Percentiles rank a stretch among this genome's conserved stretches.
These are phyloP conservation scores for Oryza longistaminata DNA, from an alignment of 176 grass and related monocot species.

Conservation along the genomic window DNA sequence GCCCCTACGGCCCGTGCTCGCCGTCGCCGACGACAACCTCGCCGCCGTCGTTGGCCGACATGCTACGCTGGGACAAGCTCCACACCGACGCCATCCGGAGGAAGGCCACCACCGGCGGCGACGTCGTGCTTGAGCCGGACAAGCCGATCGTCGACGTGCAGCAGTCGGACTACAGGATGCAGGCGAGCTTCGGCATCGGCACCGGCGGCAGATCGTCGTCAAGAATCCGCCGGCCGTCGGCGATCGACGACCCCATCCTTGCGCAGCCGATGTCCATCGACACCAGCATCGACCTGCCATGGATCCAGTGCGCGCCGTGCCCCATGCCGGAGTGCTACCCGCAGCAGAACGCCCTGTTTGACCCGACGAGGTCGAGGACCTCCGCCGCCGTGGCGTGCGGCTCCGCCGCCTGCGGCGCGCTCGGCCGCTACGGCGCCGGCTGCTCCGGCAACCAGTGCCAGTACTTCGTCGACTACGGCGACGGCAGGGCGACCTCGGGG, in stretches of 20 bases:
- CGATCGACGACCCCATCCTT: background rate
- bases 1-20: slow-evolving; percentile 8
- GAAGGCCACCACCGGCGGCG: background rate
- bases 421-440: background rate
- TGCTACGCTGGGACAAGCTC: slow-evolving; percentile 35
- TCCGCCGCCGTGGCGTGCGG: background rate
- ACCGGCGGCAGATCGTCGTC: background rate
- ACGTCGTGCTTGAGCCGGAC: background rate
- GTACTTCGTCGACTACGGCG: background rate
- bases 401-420: background rate
- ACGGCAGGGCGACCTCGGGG: background rate
- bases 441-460: background rate
- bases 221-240: background rate
- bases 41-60: slow-evolving; percentile 13
- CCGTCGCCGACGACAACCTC: background rate
- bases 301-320: slow-evolving; percentile 45
- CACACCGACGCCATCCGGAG: slow-evolving; percentile 31
- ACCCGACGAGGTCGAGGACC: background rate
- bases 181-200: background rate
- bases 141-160: background rate
- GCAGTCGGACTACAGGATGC: too few relatives aligned
- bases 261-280: slow-evolving; percentile 40
- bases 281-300: slow-evolving; percentile 55
- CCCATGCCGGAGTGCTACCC: background rate
- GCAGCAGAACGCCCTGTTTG: background rate